A percentile compares a stretch with the other conserved stretches of the same genome.
These are phyloP conservation scores for Geosmithia putterillii DNA, from an alignment of 2,329 filamentous ascomycete species.

Conservation along the genomic window DNA sequence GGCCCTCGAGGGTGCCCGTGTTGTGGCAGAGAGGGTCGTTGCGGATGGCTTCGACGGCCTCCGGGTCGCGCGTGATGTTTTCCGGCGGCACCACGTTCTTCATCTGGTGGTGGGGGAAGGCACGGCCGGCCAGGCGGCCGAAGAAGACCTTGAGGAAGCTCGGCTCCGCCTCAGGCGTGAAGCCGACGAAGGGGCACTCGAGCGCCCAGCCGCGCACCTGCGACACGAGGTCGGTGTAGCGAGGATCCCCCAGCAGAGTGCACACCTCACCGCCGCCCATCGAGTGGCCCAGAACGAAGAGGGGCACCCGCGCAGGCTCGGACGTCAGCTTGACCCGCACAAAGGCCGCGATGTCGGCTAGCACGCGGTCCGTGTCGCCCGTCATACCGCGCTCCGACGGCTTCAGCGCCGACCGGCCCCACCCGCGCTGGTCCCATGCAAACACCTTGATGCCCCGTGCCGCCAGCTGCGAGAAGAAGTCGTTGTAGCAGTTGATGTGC, in stretches of 20 bases:
- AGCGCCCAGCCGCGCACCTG: slow-evolving; percentile 62
- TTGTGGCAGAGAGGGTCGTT: slow-evolving; percentile 66
- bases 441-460: slow-evolving; percentile 61
- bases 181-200: slow-evolving; percentile 68
- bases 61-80: slow-evolving; percentile 55
- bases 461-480: slow-evolving; percentile 60
- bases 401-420: slow-evolving; percentile 60
- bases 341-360: slow-evolving; percentile 70
- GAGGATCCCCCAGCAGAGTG: slow-evolving; percentile 38
- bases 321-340: slow-evolving; percentile 42
- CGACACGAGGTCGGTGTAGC: slow-evolving; percentile 40
- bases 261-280: slow-evolving; percentile 80
- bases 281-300: slow-evolving; percentile 82
- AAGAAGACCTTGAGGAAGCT: slow-evolving; percentile 47
- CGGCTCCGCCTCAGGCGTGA: slow-evolving; percentile 55
- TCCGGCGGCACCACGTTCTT: slow-evolving; percentile 51
- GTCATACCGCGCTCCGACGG: slow-evolving; percentile 56
- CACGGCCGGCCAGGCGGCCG: slow-evolving; percentile 53
- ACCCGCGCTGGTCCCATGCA: slow-evolving; percentile 78
- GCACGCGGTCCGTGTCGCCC: slow-evolving; percentile 59
- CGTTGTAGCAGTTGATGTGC: slow-evolving; percentile 65
- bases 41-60: slow-evolving; percentile 44
- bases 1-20: slow-evolving; percentile 72
- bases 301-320: slow-evolving; percentile 35
- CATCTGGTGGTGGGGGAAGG: slow-evolving; percentile 58